Percentiles rank a stretch among this genome's conserved stretches.
phyloP scores from a whole-genome alignment of 1,284 basidiomycete genomes.

The Sanguinoderma infundibulare region DNA sequence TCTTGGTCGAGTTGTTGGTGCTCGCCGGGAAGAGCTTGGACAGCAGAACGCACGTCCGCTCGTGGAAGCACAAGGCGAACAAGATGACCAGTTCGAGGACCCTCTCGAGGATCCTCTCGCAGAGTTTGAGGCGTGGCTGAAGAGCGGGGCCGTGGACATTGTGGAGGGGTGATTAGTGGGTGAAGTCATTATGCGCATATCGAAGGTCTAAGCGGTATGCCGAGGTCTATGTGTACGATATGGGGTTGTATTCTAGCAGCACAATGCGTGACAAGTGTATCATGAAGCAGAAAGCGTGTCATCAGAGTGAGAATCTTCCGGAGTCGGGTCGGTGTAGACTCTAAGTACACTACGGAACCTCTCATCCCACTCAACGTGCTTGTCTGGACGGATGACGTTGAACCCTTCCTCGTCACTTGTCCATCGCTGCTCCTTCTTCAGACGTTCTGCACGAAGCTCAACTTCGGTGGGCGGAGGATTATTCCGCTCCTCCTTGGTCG shows the following conservation, averaged over 20 bases:
- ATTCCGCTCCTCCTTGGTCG: constrained; percentile 82
- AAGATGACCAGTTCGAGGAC: constrained; percentile 34
- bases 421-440: constrained; percentile 90
- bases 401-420: constrained; percentile 76
- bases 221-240: constrained; percentile 16
- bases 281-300: constrained; percentile 4
- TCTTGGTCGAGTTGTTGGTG: not conserved
- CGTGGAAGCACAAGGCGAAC: not conserved
- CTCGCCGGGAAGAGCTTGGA: not conserved
- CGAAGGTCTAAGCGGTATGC: not conserved
- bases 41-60: not conserved
- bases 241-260: constrained; percentile 4
- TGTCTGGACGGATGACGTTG: constrained; percentile 71
- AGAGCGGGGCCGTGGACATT: constrained; percentile 47
- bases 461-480: constrained; percentile 89
- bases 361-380: constrained; percentile 77
- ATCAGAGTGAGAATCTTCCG: constrained; percentile 1
- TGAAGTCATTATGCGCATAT: not conserved
- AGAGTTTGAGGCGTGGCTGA: constrained; percentile 54
- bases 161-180: constrained; percentile 29
- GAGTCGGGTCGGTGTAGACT: constrained; percentile 60
- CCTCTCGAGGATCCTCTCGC: constrained; percentile 30
- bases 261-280: not conserved
- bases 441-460: constrained; percentile 80
- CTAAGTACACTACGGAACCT: constrained; percentile 68